phyloP scores from a whole-genome alignment of 2,329 filamentous ascomycete genomes.

The Alternaria brassicicola region DNA sequence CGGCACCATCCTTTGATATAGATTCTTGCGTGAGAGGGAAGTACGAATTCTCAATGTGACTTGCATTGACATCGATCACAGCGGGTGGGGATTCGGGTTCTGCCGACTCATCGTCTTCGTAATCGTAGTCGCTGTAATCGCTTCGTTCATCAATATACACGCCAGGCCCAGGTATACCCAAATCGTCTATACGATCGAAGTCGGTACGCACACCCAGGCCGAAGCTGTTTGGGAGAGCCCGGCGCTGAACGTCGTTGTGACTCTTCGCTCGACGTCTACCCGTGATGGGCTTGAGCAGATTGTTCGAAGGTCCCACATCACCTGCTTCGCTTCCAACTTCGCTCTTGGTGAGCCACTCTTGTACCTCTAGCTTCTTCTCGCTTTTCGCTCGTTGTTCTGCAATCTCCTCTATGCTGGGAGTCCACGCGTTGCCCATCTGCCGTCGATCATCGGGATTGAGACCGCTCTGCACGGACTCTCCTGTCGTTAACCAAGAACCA shows the following conservation, averaged over 20 bases:
- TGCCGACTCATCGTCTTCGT: slow-evolving; percentile 41
- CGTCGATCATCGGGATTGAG: slow-evolving; percentile 56
- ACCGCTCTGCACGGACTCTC: slow-evolving; percentile 52
- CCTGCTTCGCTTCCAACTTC: slow-evolving; percentile 56
- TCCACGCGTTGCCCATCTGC: slow-evolving; percentile 48
- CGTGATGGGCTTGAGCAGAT: slow-evolving; percentile 35
- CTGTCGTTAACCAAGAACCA: slow-evolving; percentile 54
- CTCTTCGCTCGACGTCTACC: slow-evolving; percentile 57
- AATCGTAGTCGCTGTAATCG: slow-evolving; percentile 46
- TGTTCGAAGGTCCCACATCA: slow-evolving; percentile 42
- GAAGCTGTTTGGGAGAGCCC: slow-evolving; percentile 28
- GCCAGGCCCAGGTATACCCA: slow-evolving; percentile 59
- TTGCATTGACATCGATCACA: slow-evolving; percentile 36
- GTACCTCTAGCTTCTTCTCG: slow-evolving; percentile 61
- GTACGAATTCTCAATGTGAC: slow-evolving; percentile 38
- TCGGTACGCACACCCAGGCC: slow-evolving; percentile 42
- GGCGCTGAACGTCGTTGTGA: slow-evolving; percentile 47
- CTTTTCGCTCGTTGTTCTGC: slow-evolving; percentile 54
- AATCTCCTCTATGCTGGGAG: slow-evolving; percentile 59
- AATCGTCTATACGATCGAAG: slow-evolving; percentile 45
- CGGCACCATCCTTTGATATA: slow-evolving; percentile 25
- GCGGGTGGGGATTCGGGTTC: slow-evolving; percentile 46
- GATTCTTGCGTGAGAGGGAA: slow-evolving; percentile 36
- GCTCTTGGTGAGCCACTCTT: slow-evolving; percentile 58
- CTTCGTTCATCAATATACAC: slow-evolving; percentile 50